Conservation (phyloP, 2,329 filamentous ascomycete species). For the Xylariaceae sp. region DNA sequence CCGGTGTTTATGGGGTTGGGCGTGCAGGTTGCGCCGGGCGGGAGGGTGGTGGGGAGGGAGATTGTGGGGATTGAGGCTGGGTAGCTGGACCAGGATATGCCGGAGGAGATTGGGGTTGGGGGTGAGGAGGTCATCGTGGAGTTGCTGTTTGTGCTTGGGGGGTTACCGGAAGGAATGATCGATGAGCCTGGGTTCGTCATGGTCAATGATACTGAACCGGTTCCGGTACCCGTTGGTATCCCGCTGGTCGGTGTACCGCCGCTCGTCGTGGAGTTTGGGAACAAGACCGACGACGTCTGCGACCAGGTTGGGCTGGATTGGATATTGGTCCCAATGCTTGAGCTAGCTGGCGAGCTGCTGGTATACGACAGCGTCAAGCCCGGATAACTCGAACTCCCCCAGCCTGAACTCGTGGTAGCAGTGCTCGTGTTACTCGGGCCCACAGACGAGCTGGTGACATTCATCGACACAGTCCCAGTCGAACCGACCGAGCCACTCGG, state of each 20-base stretch:
- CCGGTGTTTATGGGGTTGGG: conserved; percentile 8
- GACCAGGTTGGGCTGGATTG: neutral
- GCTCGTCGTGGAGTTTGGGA: conserved; percentile 3
- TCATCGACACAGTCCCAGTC: neutral
- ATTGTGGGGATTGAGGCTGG: neutral
- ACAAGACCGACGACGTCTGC: neutral
- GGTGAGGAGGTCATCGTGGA: neutral
- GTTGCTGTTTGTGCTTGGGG: neutral
- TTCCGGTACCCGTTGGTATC: neutral
- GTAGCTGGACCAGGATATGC: neutral
- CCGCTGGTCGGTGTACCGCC: neutral
- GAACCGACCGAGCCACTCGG: neutral
- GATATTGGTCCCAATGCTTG: neutral
- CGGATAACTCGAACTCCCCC: no score
- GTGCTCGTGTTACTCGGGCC: neutral
- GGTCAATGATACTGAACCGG: neutral
- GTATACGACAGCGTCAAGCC: no score
- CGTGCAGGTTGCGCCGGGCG: conserved; percentile 5
- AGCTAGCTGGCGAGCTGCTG: neutral
- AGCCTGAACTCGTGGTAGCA: neutral
- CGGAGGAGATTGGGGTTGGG: neutral
- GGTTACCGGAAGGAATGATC: neutral
- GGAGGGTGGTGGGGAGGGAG: neutral
- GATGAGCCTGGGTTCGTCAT: neutral
- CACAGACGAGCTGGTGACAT: neutral